A percentile compares a stretch with the other conserved stretches of the same genome.
These are phyloP conservation scores for Ascochyta viciae-villosae DNA, from an alignment of 2,329 filamentous ascomycete species.

Conservation along the genomic window DNA sequence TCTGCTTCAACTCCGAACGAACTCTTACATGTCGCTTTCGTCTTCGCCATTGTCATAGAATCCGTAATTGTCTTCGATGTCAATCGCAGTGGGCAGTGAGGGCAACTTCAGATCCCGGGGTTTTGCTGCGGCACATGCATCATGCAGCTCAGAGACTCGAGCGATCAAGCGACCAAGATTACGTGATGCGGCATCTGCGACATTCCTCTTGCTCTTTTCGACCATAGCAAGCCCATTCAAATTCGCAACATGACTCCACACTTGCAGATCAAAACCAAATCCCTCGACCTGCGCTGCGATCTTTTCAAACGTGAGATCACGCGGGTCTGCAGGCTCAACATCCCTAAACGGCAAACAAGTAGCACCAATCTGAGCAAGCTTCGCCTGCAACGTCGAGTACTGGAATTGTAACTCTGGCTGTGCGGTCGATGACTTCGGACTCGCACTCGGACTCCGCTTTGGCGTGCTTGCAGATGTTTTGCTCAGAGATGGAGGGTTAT, in stretches of 20 bases:
- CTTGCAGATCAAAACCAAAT: slow-evolving; percentile 30
- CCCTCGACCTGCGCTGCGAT: slow-evolving; percentile 31
- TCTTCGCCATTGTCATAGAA: slow-evolving; percentile 15
- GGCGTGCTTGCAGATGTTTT: not conserved
- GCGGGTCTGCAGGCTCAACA: slow-evolving; percentile 31
- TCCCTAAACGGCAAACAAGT: slow-evolving; percentile 27
- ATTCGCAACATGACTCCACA: slow-evolving; percentile 31
- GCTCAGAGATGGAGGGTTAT: slow-evolving; percentile 9
- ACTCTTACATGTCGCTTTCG: not conserved
- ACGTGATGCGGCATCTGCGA: slow-evolving; percentile 25
- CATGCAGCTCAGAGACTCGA: slow-evolving; percentile 17
- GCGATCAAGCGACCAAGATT: slow-evolving; percentile 26
- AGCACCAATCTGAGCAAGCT: slow-evolving; percentile 22
- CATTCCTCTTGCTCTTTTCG: slow-evolving; percentile 19
- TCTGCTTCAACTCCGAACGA: not conserved
- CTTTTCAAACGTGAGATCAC: slow-evolving; percentile 35
- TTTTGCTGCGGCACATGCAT: slow-evolving; percentile 24
- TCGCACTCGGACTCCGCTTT: slow-evolving; percentile 24
- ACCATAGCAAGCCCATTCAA: slow-evolving; percentile 25
- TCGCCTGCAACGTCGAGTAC: slow-evolving; percentile 25
- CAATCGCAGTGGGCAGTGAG: slow-evolving; percentile 13
- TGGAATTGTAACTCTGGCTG: slow-evolving; percentile 29
- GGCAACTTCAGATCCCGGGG: slow-evolving; percentile 33
- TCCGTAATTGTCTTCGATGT: slow-evolving; percentile 18
- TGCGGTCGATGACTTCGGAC: slow-evolving; percentile 25